Conservation (phyloP, 495 filamentous ascomycete genomes). For the Aspergillus coremiiformis region DNA sequence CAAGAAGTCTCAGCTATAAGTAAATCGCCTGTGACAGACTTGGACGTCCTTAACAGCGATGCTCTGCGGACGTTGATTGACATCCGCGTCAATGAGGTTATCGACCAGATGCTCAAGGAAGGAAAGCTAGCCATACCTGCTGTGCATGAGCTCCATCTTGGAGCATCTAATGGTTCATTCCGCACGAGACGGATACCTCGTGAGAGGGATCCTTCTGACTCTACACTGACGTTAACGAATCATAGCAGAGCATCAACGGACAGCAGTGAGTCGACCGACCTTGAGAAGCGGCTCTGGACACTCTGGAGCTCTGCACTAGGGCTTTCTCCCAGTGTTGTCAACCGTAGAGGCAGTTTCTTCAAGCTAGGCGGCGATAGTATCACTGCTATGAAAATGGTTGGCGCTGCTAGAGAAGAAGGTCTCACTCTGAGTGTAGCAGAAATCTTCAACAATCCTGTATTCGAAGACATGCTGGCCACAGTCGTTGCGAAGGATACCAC, state of each 20-base stretch:
- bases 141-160: constrained; percentile 5
- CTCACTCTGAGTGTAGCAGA: constrained; percentile 50
- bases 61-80: constrained; percentile 35
- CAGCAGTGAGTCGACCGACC: constrained; percentile 10
- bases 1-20: background rate
- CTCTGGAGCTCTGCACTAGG: constrained; percentile 42
- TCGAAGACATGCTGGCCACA: constrained; percentile 39
- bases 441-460: constrained; percentile 41
- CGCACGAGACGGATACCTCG: background rate
- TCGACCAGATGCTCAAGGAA: constrained; percentile 32
- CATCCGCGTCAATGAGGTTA: constrained; percentile 34
- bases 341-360: constrained; percentile 42
- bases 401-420: constrained; percentile 47
- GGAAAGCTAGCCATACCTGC: constrained; percentile 25
- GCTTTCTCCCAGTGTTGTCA: constrained; percentile 31
- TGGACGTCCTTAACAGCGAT: constrained; percentile 16
- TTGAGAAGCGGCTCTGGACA: constrained; percentile 34
- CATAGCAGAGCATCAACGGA: constrained; percentile 6
- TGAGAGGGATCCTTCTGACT: constrained; percentile 9
- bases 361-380: constrained; percentile 50
- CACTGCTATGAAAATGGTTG: constrained; percentile 60
- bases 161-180: constrained; percentile 19
- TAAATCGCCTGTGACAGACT: background rate
- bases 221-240: constrained; percentile 9
- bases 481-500: constrained; percentile 11